Evolutionary conservation across 2,329 filamentous ascomycete species (phyloP).

Genomic region (Epichloe coenophiala): DNA sequence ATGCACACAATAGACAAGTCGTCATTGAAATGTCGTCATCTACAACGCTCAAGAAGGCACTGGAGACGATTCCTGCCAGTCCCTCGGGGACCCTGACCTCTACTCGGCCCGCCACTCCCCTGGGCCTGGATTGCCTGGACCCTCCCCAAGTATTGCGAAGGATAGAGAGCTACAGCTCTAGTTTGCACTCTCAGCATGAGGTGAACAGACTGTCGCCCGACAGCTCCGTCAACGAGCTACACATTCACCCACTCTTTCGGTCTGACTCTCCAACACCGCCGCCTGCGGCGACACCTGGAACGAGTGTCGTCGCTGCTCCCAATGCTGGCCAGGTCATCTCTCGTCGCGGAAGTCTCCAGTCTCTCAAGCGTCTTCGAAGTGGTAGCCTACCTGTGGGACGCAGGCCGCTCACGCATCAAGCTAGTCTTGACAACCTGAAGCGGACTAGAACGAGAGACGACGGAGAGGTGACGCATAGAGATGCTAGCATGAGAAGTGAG

Average conservation of each 20-base stretch:
- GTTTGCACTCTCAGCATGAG: slow-evolving; percentile 18
- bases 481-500: slow-evolving; percentile 14
- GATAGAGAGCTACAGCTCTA: slow-evolving; percentile 40
- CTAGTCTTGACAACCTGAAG: slow-evolving; percentile 28
- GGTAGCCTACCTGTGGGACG: slow-evolving; percentile 35
- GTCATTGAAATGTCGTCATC: slow-evolving; percentile 37
- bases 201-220: slow-evolving; percentile 9
- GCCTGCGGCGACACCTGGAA: slow-evolving; percentile 52
- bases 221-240: slow-evolving; percentile 38
- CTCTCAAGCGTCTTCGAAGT: slow-evolving; percentile 40
- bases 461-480: background rate
- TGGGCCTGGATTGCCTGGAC: slow-evolving; percentile 33
- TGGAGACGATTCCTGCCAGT: slow-evolving; percentile 61
- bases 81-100: slow-evolving; percentile 50
- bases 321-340: slow-evolving; percentile 52
- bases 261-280: slow-evolving; percentile 57
- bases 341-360: slow-evolving; percentile 36
- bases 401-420: slow-evolving; percentile 34
- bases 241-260: slow-evolving; percentile 69
- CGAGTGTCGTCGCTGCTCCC: slow-evolving; percentile 56
- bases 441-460: slow-evolving; percentile 1
- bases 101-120: slow-evolving; percentile 42
- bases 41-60: slow-evolving; percentile 32
- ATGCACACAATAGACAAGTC: slow-evolving; percentile 45
- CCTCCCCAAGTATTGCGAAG: slow-evolving; percentile 30